These are phyloP conservation scores for Fraxinus cuspidata DNA, from an alignment of 257 asterid species.

Conservation along the genomic window DNA sequence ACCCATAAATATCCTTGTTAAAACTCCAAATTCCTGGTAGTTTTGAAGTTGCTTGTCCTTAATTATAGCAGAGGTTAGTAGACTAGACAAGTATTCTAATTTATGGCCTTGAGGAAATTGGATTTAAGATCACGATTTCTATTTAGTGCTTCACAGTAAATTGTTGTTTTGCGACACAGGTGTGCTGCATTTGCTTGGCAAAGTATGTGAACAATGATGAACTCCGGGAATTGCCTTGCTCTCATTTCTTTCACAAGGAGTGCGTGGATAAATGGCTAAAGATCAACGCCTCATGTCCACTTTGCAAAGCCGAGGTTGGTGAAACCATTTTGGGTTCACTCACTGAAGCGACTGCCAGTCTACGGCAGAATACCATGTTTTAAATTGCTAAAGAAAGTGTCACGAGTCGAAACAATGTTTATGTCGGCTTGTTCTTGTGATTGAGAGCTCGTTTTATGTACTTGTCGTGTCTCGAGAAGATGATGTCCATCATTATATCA, in stretches of 20 bases:
- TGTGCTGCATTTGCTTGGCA: constrained; percentile 91
- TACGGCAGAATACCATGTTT: constrained; percentile 32
- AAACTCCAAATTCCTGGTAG: neutral
- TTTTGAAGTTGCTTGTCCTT: neutral
- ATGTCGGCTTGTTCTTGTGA: neutral
- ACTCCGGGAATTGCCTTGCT: constrained; percentile 80
- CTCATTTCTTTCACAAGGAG: constrained; percentile 92
- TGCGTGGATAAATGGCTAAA: constrained; percentile 96
- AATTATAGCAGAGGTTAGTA: neutral
- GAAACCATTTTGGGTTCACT: constrained; percentile 61
- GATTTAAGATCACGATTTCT: neutral
- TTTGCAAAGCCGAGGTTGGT: constrained; percentile 94
- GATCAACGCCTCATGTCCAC: constrained; percentile 87
- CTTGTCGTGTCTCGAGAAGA: neutral
- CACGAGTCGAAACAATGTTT: neutral
- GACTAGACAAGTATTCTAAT: neutral
- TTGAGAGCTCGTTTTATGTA: neutral
- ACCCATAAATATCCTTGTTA: neutral
- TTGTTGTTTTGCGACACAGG: constrained; percentile 46
- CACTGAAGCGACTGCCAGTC: constrained; percentile 59
- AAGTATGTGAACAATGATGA: constrained; percentile 87
- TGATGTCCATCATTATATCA: neutral
- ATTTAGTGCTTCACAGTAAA: neutral
- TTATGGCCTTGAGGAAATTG: neutral
- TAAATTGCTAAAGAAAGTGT: neutral